Evolutionary conservation across 139 green algal species (phyloP).

Genomic region (Parachlorella kessleri): DNA sequence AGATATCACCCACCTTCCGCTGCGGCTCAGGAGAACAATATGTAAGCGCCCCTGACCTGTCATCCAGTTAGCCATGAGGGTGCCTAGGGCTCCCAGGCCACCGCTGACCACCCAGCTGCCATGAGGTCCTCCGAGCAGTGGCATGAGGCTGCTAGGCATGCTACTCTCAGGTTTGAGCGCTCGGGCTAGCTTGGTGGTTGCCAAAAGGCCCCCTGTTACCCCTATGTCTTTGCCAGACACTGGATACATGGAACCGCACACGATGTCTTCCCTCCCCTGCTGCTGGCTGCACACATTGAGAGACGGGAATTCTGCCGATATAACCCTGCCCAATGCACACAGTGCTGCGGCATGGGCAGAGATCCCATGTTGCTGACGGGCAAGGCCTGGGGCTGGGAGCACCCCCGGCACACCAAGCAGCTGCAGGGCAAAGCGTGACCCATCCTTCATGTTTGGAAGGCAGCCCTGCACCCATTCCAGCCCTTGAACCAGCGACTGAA

Average conservation of each 20-base stretch:
- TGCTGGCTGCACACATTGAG: too few relatives aligned
- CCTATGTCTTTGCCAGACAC: not conserved
- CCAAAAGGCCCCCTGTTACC: not conserved
- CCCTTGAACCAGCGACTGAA: too few relatives aligned
- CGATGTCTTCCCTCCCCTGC: not conserved
- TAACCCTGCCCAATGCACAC: too few relatives aligned
- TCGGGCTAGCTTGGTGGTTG: not conserved
- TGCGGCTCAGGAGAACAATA: constrained; percentile 20
- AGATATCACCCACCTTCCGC: not conserved
- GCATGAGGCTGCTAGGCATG: not conserved
- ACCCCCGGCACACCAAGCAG: too few relatives aligned
- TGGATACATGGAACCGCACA: not conserved
- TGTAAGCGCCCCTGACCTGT: not conserved
- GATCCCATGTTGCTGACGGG: too few relatives aligned
- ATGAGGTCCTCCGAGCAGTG: not conserved
- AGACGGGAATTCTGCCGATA: too few relatives aligned
- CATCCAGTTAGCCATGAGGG: constrained; percentile 29
- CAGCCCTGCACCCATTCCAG: too few relatives aligned
- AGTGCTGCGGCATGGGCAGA: too few relatives aligned
- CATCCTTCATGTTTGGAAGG: too few relatives aligned
- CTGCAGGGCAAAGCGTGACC: too few relatives aligned
- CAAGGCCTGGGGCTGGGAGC: too few relatives aligned
- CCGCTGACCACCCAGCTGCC: constrained; percentile 26
- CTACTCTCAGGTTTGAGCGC: too few relatives aligned
- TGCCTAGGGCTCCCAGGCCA: constrained; percentile 25